Evolutionary conservation across 2,329 filamentous ascomycete genomes (phyloP).

Genomic region (Annulohypoxylon truncatum): DNA sequence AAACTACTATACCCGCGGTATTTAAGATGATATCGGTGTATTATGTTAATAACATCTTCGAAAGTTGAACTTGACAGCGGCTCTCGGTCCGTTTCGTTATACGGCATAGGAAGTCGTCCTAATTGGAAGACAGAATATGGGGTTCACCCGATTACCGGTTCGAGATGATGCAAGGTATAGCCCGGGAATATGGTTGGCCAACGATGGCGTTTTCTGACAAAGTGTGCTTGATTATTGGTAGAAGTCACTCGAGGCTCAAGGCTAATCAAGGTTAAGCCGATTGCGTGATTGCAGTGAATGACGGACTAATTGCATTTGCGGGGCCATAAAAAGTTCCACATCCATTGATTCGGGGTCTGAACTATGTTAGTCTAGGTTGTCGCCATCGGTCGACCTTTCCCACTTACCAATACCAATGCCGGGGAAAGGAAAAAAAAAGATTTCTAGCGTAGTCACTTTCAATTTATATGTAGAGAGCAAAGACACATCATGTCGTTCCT

Average conservation of each 20-base stretch:
- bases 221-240: constrained; percentile 45
- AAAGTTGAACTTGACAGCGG: constrained; percentile 21
- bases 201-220: constrained; percentile 47
- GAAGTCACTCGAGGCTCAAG: constrained; percentile 26
- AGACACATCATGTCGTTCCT: constrained; percentile 50
- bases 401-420: constrained; percentile 18
- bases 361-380: constrained; percentile 38
- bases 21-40: background rate
- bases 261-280: constrained; percentile 44
- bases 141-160: constrained; percentile 44
- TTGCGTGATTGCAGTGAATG: constrained; percentile 47
- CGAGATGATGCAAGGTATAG: constrained; percentile 42
- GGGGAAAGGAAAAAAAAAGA: constrained; percentile 26
- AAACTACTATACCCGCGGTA: background rate
- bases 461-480: constrained; percentile 32
- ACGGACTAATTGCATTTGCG: constrained; percentile 41
- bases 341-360: constrained; percentile 30
- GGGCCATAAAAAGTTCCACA: constrained; percentile 40
- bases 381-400: constrained; percentile 39
- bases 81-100: constrained; percentile 41
- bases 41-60: background rate
- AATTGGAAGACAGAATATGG: constrained; percentile 35
- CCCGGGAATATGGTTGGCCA: constrained; percentile 34
- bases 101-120: constrained; percentile 38
- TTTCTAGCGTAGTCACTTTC: constrained; percentile 35